Evolutionary conservation across 352 stramenopile genomes (phyloP), one percentile per base, ranked within the genome.

Genomic region (Globisporangium paddicum): DNA sequence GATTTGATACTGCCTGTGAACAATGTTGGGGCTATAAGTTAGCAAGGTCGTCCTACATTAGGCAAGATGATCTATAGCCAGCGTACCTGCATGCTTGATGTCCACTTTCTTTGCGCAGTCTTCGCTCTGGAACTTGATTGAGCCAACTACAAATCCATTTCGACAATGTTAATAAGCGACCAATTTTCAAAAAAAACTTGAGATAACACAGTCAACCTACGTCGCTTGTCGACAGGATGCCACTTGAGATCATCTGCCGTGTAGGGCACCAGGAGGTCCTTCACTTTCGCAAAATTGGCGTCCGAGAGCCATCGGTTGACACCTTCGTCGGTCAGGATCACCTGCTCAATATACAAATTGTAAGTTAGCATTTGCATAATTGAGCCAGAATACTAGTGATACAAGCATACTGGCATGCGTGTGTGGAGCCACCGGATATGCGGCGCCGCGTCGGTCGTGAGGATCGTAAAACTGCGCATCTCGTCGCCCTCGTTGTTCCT

Each of bases 401-500:
- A 6, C 25, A 11, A 7, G 34, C 63, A 28, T 68, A 92, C 83
- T 4, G 89, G 89, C 71, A 96, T 96, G 16, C 89, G 79, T 6
- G 82, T 87, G 67, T 97, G 90, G 52, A 97, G 66, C 86, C 86
- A 96, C 38, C 68, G 66, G 5, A 97, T 63, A 38, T 84, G 68
- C 1, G 86, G 62, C 5, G 84, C 63, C 14, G 87, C 68, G 3
- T 77, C 66, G 18, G 88, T 95, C 34, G 90, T 97, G 19, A 97
- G 69, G 21, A 97, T 93, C 4, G 87, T 93, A 55, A 88, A 97
- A 10, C 82, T 87, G 54, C 75, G 89, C 67, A 93, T 85, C 46
- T 67, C 40, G 5, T 91, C 77, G 32, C 87, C 86, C 7, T 79
- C 62, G 25, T 83, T 72, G 47, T 79, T 84, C 55, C 61, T 68